Conservation (phyloP, 108 stramenopile species). For the Cyclostephanos invisitatus region DNA sequence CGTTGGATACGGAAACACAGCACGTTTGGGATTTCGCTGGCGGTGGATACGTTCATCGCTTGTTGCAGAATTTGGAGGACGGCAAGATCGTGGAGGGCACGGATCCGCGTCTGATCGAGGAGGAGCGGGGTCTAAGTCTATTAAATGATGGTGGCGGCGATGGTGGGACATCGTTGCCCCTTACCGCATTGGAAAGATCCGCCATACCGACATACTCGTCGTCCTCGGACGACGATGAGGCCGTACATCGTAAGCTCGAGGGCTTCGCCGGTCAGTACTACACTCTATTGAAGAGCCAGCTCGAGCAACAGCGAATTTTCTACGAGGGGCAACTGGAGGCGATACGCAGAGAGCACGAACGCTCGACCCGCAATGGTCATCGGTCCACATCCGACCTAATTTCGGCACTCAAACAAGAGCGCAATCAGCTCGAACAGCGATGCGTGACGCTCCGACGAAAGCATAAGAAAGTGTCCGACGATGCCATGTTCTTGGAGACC, state of each 20-base stretch:
- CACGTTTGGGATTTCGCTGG: constrained; percentile 97
- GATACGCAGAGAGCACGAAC: constrained; percentile 60
- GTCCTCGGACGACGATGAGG: constrained; percentile 83
- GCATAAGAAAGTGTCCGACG: constrained; percentile 57
- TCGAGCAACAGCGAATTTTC: constrained; percentile 88
- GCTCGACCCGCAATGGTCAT: not conserved
- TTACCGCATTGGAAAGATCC: constrained; percentile 59
- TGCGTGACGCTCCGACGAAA: constrained; percentile 57
- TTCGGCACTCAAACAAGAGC: constrained; percentile 76
- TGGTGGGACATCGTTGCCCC: constrained; percentile 16
- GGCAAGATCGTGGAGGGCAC: constrained; percentile 91
- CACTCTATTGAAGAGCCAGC: constrained; percentile 83
- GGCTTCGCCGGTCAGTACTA: constrained; percentile 88
- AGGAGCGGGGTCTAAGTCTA: constrained; percentile 31
- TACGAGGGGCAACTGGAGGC: constrained; percentile 84
- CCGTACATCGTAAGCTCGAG: constrained; percentile 89
- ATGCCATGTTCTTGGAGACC: constrained; percentile 65
- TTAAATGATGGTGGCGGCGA: constrained; percentile 8
- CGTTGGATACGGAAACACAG: constrained; percentile 92
- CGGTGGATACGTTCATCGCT: constrained; percentile 92
- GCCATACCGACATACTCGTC: constrained; percentile 62
- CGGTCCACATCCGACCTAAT: constrained; percentile 58
- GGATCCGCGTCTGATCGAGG: constrained; percentile 67
- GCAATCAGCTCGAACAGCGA: constrained; percentile 71
- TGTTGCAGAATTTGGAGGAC: constrained; percentile 89